Evolutionary conservation across 2,329 filamentous ascomycete genomes (phyloP), one percentile per base, ranked within the genome.

Genomic region (Oidium heveae): DNA sequence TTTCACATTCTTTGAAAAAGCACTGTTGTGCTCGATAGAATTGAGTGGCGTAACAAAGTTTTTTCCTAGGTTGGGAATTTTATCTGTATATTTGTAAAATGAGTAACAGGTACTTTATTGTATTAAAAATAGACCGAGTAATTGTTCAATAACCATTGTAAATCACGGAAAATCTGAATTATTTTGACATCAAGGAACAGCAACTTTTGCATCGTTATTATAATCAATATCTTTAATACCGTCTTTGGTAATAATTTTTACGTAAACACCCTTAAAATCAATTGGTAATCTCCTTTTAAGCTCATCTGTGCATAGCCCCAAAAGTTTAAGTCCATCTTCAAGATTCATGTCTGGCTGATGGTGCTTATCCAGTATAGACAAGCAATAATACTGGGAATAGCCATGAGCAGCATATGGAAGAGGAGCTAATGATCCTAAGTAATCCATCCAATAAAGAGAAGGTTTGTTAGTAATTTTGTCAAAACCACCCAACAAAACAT

Each of bases 371-470:
- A 98, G 79, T 62, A 94, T 93, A 7, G 86, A 93, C 58, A 98
- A 76, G 69, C 91, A 98, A 75, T 98, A 98, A 75, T 96, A 96
- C 71, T 98, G 91, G 62, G 91, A 91, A 70, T 98, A 98, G 62
- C 91, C 91, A 64, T 98, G 93, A 57, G 91, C 91, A 52, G 91
- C 93, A 66, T 98, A 98, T 55, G 91, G 91, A 51, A 98, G 74
- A 34, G 84, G 77, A 4, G 87, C 89, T 66, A 88, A 71, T 58
- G 88, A 82, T 60, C 89, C 91, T 65, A 98, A 79, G 71, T 96
- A 96, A 68, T 98, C 89, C 63, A 95, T 76, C 91, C 91, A 98
- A 76, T 94, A 94, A 61, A 98, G 72, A 64, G 82, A 83, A 32
- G 91, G 89, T 75, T 91, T 85, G 70, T 86, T 77, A 61, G 84